phyloP scores from a whole-genome alignment of 2,329 filamentous ascomycete species.

The Microdochium nivale region DNA sequence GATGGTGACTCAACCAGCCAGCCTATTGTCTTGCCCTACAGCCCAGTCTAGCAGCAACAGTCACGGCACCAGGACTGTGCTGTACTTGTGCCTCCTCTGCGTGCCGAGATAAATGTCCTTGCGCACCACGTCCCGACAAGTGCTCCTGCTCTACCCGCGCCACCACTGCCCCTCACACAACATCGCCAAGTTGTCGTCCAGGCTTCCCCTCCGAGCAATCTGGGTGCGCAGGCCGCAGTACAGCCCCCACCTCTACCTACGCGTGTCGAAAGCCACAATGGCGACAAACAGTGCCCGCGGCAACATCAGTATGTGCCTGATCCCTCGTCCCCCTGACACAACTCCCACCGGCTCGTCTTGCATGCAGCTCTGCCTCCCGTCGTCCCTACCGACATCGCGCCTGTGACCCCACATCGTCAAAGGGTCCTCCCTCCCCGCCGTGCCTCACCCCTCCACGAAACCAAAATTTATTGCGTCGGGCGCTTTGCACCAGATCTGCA shows the following conservation, averaged over 20 bases:
- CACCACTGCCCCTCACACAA: slow-evolving; percentile 6
- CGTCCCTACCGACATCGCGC: not conserved
- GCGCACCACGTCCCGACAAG: not conserved
- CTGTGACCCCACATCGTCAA: not conserved
- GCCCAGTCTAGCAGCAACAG: not conserved
- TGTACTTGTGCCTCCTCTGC: not conserved
- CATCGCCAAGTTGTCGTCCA: slow-evolving; percentile 33
- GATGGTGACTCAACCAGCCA: not conserved
- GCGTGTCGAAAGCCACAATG: slow-evolving; percentile 45
- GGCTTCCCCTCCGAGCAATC: slow-evolving; percentile 44
- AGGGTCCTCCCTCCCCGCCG: not conserved
- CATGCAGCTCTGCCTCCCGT: not conserved
- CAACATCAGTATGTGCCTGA: slow-evolving; percentile 29
- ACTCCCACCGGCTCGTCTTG: not conserved
- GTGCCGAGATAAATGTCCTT: not conserved
- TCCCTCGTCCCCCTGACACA: not conserved
- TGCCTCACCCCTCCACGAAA: not conserved
- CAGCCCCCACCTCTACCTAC: slow-evolving; percentile 25
- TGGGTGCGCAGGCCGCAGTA: slow-evolving; percentile 47
- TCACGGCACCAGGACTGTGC: not conserved
- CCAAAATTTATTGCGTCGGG: slow-evolving; percentile 1
- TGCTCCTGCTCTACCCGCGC: slow-evolving; percentile 1
- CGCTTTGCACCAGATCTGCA: slow-evolving; percentile 1
- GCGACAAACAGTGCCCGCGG: slow-evolving; percentile 47
- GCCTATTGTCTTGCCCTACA: not conserved